These are phyloP conservation scores for Populus hybrid DNA, from an alignment of 441 rosid species.

Conservation along the genomic window DNA sequence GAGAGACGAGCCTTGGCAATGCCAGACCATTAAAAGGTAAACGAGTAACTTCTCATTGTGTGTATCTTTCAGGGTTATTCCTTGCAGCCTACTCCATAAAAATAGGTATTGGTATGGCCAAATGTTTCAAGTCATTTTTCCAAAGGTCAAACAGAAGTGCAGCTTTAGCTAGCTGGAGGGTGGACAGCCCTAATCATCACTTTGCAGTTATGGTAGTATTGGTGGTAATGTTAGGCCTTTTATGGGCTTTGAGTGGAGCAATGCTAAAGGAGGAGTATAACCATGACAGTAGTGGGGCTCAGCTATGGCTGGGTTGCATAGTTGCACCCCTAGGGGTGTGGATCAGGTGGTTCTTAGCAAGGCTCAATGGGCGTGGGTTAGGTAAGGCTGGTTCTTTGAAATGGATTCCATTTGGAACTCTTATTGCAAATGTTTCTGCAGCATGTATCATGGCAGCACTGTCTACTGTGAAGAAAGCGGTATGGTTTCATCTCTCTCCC, in stretches of 20 bases:
- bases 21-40: background rate
- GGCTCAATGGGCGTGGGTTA: slow-evolving; percentile 76
- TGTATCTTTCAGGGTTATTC: slow-evolving; percentile 60
- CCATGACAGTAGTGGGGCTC: slow-evolving; percentile 48
- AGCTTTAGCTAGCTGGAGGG: slow-evolving; percentile 31
- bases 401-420: slow-evolving; percentile 87
- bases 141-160: slow-evolving; percentile 20
- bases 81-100: slow-evolving; percentile 67
- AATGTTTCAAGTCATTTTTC: slow-evolving; percentile 60
- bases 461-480: slow-evolving; percentile 57
- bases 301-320: slow-evolving; percentile 80
- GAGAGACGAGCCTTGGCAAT: background rate
- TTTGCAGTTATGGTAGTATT: slow-evolving; percentile 35
- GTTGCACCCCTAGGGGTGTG: slow-evolving; percentile 83
- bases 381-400: slow-evolving; percentile 53
- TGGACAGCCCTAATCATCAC: slow-evolving; percentile 42
- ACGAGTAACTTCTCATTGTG: background rate
- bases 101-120: slow-evolving; percentile 77
- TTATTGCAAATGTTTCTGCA: slow-evolving; percentile 77
- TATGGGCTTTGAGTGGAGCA: slow-evolving; percentile 48
- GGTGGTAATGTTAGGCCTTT: slow-evolving; percentile 39
- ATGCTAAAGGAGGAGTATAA: slow-evolving; percentile 48
- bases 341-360: slow-evolving; percentile 89
- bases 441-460: slow-evolving; percentile 74
- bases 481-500: slow-evolving; percentile 20